Evolutionary conservation across 208 protist species (phyloP).

Genomic region (Acanthamoeba healyi): DNA sequence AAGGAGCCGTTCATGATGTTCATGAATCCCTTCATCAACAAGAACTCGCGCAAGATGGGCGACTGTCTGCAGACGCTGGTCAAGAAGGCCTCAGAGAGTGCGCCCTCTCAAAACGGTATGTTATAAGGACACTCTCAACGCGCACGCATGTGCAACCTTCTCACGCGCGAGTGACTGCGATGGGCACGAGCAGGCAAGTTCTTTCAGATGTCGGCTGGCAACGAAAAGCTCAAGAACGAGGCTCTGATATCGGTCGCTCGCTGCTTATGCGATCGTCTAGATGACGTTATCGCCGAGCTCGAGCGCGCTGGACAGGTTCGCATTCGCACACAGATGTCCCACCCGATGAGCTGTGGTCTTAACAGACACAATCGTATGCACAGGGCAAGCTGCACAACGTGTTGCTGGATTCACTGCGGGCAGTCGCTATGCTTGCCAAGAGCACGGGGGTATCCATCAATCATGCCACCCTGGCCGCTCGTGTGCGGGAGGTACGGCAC

Average conservation of each 20-base stretch:
- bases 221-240: conserved; percentile 40
- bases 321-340: background rate
- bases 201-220: background rate
- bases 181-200: background rate
- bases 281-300: background rate
- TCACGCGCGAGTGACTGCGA: background rate
- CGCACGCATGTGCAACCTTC: background rate
- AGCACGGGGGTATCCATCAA: background rate
- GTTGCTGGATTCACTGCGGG: background rate
- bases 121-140: background rate
- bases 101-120: background rate
- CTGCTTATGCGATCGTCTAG: background rate
- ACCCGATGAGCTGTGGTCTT: background rate
- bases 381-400: conserved; percentile 31
- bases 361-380: background rate
- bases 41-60: background rate
- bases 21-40: conserved; percentile 68
- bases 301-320: background rate
- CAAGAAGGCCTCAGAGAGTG: conserved; percentile 18
- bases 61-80: conserved; percentile 62
- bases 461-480: background rate
- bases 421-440: background rate
- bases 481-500: background rate
- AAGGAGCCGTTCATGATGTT: conserved; percentile 73
- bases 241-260: conserved; percentile 2